These are phyloP conservation scores for Nidula niveotomentosa DNA, from an alignment of 1,284 basidiomycete genomes.

Conservation along the genomic window DNA sequence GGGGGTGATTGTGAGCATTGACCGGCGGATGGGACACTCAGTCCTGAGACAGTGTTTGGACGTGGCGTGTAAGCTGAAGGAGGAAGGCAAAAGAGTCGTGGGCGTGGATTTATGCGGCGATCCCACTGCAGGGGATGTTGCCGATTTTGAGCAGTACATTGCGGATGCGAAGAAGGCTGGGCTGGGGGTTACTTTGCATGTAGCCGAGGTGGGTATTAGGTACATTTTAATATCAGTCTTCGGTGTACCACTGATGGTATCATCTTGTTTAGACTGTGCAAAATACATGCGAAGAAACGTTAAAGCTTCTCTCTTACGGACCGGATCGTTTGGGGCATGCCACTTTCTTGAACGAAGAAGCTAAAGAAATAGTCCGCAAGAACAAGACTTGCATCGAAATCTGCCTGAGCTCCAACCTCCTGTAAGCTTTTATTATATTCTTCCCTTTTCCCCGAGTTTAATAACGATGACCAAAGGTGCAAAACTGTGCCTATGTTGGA, in stretches of 20 bases:
- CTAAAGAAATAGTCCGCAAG: conserved; percentile 54
- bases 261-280: conserved; percentile 37
- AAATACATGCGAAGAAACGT: conserved; percentile 59
- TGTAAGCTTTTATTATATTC: too few relatives aligned
- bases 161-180: conserved; percentile 54
- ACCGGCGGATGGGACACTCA: conserved; percentile 57
- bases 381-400: conserved; percentile 74
- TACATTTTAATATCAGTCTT: too few relatives aligned
- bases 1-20: conserved; percentile 71
- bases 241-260: not conserved
- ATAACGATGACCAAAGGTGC: too few relatives aligned
- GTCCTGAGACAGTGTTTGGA: conserved; percentile 58
- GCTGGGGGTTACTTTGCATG: conserved; percentile 72
- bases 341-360: conserved; percentile 70
- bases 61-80: conserved; percentile 56
- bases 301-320: conserved; percentile 57
- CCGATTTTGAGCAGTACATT: conserved; percentile 52
- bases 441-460: too few relatives aligned
- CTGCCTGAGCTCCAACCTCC: conserved; percentile 32
- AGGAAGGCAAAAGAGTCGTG: conserved; percentile 62
- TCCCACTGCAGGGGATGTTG: conserved; percentile 61
- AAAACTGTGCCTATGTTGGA: too few relatives aligned
- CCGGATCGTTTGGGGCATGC: conserved; percentile 81
- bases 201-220: conserved; percentile 62
- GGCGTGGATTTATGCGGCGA: conserved; percentile 83